phyloP scores from a whole-genome alignment of 2,329 filamentous ascomycete species.

The Diaporthe vaccinii region DNA sequence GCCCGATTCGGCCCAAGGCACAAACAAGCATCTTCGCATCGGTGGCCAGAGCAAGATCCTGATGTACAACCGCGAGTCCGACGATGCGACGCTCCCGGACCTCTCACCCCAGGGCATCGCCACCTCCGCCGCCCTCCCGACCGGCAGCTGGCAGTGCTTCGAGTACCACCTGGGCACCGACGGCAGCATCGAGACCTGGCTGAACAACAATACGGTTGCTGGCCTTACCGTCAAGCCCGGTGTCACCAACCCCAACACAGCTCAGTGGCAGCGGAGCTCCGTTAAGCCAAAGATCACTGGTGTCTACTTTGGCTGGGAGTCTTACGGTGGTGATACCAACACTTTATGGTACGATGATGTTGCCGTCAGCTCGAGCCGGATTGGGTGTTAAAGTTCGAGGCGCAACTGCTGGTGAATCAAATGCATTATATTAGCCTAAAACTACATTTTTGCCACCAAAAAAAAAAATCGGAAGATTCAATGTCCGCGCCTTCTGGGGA shows the following conservation, averaged over 20 bases:
- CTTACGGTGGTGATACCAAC: constrained; percentile 70
- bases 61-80: constrained; percentile 75
- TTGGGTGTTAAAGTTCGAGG: constrained; percentile 57
- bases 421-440: neutral
- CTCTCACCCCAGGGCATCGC: constrained; percentile 71
- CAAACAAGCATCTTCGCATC: constrained; percentile 72
- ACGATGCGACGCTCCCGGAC: constrained; percentile 73
- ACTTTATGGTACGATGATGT: constrained; percentile 76
- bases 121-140: constrained; percentile 63
- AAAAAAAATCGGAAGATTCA: too few species aligned
- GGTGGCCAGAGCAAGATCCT: constrained; percentile 72
- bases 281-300: constrained; percentile 66
- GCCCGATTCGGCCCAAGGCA: constrained; percentile 68
- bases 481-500: too few species aligned
- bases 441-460: neutral
- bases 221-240: constrained; percentile 64
- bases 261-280: constrained; percentile 64
- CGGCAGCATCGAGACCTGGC: constrained; percentile 72
- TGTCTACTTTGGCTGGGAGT: constrained; percentile 75
- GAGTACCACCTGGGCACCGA: constrained; percentile 72
- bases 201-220: constrained; percentile 64
- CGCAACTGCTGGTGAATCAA: neutral
- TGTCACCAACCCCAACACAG: constrained; percentile 64
- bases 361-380: constrained; percentile 59
- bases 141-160: constrained; percentile 69